Base-by-base conservation (phyloP, 2,329 filamentous ascomycete species). In the Colletotrichum camelliae region DNA sequence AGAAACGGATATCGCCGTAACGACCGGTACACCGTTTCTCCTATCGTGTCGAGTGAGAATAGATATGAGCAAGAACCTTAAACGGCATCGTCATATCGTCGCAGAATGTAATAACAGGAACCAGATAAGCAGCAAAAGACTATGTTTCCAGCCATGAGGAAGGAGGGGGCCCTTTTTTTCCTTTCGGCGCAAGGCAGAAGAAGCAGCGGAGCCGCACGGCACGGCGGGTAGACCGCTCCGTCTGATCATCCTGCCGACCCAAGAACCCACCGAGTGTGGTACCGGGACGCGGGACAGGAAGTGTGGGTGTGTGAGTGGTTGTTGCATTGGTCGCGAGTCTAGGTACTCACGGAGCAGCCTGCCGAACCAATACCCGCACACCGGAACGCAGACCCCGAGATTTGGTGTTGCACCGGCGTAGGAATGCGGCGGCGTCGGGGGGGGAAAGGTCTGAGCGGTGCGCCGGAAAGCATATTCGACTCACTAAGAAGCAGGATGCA, bases 361-460 rank as follows among this genome's bases (percentile, higher is more conserved):
- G 39, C 62, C 62, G 62, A 66, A 10, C 52, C 31, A 43, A 29
- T 68, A 21, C 33, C 31, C 66, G 21, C 21, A 35, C 24, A 24
- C 66, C 66, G 66, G 66, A 27, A 39, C 33, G 12, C 52, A 57
- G 66, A 37, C 18, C 27, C 52, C 66, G 66, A 68, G 27, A 48
- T 68, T 58, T 12, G 43, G 39, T 68, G 33, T 24, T 67, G 48
- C 21, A 24, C 31, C 65, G 43, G 31, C 24, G 29, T 24, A 27
- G 15, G 58, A 12, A 9, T 35, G 61, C 33, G 8, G 37, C 39
- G 39, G 27, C 61, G 24, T 13, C 24, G 21, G 5, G 13, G 21
- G 21, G 24, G 16, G 10, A 1, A 18, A 48, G 24, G 10, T 48
- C 62, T n/a, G 62, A 21, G 62, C 39, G 35, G 33, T 39, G n/a